These are phyloP conservation scores for Globisporangium perplexum DNA, from an alignment of 352 stramenopile species.

Conservation along the genomic window DNA sequence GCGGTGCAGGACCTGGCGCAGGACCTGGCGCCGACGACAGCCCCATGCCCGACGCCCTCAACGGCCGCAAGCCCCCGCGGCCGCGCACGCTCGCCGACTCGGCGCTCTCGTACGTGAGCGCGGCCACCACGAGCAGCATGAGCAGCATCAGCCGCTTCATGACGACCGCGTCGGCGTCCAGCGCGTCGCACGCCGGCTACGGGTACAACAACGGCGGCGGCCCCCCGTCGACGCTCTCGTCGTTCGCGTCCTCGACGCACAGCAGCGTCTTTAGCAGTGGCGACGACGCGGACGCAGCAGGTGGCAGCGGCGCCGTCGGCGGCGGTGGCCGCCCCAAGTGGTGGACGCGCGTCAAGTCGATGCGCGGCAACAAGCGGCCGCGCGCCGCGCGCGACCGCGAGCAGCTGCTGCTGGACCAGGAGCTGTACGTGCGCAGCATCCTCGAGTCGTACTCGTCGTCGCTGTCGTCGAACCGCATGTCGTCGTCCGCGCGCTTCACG, in stretches of 20 bases:
- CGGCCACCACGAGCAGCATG: conserved; percentile 1
- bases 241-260: conserved; percentile 12
- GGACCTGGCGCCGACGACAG: neutral
- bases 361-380: conserved; percentile 19
- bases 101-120: conserved; percentile 9
- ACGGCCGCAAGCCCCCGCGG: neutral
- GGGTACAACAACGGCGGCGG: too few relatives aligned
- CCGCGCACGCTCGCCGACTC: conserved; percentile 1
- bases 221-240: conserved; percentile 11
- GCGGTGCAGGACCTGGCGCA: neutral
- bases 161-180: conserved; percentile 3
- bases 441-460: conserved; percentile 75
- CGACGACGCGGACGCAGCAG: too few relatives aligned
- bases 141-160: conserved; percentile 11
- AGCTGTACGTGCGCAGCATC: conserved; percentile 67
- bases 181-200: neutral
- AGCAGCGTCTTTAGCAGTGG: conserved; percentile 9
- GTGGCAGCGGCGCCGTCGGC: conserved; percentile 15
- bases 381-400: conserved; percentile 6
- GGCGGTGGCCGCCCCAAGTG: conserved; percentile 17
- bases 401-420: conserved; percentile 35
- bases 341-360: conserved; percentile 32
- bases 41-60: neutral
- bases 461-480: conserved; percentile 58
- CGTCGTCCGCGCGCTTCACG: conserved; percentile 24